Base-by-base conservation (phyloP, 208 protist genomes). In the Acanthamoeba triangularis region DNA sequence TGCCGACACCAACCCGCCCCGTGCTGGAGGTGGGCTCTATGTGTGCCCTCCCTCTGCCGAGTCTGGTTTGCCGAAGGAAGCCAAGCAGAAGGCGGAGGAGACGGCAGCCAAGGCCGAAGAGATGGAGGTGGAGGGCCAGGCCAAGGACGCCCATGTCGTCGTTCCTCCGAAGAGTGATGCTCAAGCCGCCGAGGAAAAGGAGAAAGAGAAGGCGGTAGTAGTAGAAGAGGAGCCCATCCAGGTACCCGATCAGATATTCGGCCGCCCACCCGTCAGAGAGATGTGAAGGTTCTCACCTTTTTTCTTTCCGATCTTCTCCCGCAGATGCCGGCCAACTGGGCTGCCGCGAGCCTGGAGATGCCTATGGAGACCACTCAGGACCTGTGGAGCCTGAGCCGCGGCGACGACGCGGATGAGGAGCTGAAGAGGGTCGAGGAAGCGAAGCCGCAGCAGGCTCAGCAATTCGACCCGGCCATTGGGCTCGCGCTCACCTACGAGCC, bases 311-410 rank as follows among this genome's bases (percentile, higher is more conserved):
- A n/a, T n/a, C n/a, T 25, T 4, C 61, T 67, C 61, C 61, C 20
- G 25, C 61, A 67, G 61, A 10, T 35, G 25, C 47, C 35, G 20
- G 44, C 35, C 78, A 59, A 85, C 47, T 85, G 78, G 78, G 78
- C 78, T 23, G 44, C 78, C 8, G 44, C 78, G 0, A 82, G 37
- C 30, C 78, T 85, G 78, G 78, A 49, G 78, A 25, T 85, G 78
- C 78, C 78, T 10, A 85, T 85, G 78, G 47, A 59, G 78, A 85
- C 78, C 78, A 85, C 78, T 25, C 78, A 85, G 78, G 78, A 85
- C 78, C 78, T 85, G 25, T 85, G 78, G 78, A 11, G 14, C 78
- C 59, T 49, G 78, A 85, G 78, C 47, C 78, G 25, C 35, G 33
- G 25, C 30, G 30, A 41, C 37, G 30, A 33, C 13, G 69, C 2